Conservation (phyloP, 164 flowering plant genomes). For the Dillenia suffruticosa region DNA sequence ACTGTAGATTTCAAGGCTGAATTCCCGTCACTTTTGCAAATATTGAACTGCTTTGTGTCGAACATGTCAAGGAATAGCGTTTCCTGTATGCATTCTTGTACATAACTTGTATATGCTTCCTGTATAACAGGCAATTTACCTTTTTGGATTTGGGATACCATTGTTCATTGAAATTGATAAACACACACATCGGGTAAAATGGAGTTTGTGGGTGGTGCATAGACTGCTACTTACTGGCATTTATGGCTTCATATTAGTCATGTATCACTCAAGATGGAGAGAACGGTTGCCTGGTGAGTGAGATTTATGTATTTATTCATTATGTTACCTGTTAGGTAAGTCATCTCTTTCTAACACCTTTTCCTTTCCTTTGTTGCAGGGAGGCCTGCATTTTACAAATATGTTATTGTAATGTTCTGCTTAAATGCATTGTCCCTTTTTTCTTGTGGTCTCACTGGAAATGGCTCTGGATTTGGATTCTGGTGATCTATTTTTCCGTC, state of each 20-base stretch:
- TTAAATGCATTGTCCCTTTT: slow-evolving; percentile 46
- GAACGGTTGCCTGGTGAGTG: slow-evolving; percentile 75
- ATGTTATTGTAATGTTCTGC: slow-evolving; percentile 52
- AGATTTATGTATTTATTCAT: neutral
- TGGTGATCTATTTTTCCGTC: slow-evolving; percentile 33
- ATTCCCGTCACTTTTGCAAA: too few relatives aligned
- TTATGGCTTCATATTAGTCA: slow-evolving; percentile 60
- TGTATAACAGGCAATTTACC: slow-evolving; percentile 51
- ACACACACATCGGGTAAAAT: slow-evolving; percentile 40
- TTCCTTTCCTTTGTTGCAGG: slow-evolving; percentile 37
- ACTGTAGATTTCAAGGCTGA: too few relatives aligned
- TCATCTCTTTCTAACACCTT: neutral
- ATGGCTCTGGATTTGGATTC: slow-evolving; percentile 57
- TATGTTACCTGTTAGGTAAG: too few relatives aligned
- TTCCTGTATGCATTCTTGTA: too few relatives aligned
- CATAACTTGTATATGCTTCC: too few relatives aligned
- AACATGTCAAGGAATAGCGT: too few relatives aligned
- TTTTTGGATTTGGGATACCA: slow-evolving; percentile 78
- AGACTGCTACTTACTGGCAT: slow-evolving; percentile 55
- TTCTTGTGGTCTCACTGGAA: slow-evolving; percentile 48
- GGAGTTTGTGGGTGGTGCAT: slow-evolving; percentile 70
- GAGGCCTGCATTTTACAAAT: slow-evolving; percentile 77
- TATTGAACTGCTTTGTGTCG: too few relatives aligned
- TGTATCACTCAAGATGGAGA: slow-evolving; percentile 82
- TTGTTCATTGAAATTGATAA: slow-evolving; percentile 48